Base-by-base conservation (phyloP, 495 filamentous ascomycete genomes). In the Xylaria longipes region DNA sequence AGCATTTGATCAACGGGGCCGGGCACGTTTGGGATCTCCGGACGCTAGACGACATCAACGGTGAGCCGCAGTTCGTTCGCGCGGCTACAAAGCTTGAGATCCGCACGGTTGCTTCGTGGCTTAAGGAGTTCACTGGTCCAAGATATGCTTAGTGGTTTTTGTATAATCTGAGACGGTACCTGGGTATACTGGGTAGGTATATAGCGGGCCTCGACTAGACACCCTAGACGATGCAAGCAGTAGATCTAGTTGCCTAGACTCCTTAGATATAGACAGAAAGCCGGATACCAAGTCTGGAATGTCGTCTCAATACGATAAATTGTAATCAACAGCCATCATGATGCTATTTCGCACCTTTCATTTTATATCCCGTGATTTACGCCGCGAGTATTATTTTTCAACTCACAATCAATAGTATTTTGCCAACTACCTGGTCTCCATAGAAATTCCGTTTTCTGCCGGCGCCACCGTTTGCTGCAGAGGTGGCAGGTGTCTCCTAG, bases 1-100 rank as follows among this genome's bases (percentile, higher is more conserved):
- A 80, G 65, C 78, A 81, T 54, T 67, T 84, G 70, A 83, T 84
- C 52, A 71, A 78, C 6, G 81, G 82, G 15, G 80, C 76, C 7
- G 82, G 82, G 14, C 82, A 84, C 74, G 82, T 83, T 66, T 84
- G 82, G 82, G 82, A 84, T 70, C 77, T 76, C 43, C 74, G 73
- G 35, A 81, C 82, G 5, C 81, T 84, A 5, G 58, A 71, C 22
- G 75, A 84, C 71, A 68, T 84, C 5, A 65, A 58, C 22, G 78
- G 76, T 3, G 83, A 84, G 77, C 83, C 82, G 31, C 76, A 82
- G 39, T 84, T 81, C 71, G 82, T 84, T 54, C 75, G 75, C 27
- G 75, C 81, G 50, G 82, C 83, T 58, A 81, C 83, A 78, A 69
- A 78, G 57, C 83, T 82, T 78, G 82, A 84, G 73, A 82, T 84